A percentile compares a stretch with the other conserved stretches of the same genome.
Conservation (phyloP, 495 filamentous ascomycete species). For the Aspergillus olivimuriae region DNA sequence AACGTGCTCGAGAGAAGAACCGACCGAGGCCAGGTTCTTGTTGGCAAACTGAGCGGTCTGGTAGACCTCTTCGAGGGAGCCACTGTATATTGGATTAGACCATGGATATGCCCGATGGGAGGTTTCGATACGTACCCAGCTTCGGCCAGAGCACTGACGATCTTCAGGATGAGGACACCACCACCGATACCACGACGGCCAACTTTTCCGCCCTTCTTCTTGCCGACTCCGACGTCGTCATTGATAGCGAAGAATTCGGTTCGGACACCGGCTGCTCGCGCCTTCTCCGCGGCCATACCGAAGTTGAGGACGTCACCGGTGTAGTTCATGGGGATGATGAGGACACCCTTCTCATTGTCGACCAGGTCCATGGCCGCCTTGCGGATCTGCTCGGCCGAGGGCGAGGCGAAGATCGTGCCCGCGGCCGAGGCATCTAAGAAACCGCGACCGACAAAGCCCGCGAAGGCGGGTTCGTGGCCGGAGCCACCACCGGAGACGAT, state of each 20-base stretch:
- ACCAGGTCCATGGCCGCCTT: conserved; percentile 67
- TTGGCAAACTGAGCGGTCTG: conserved; percentile 65
- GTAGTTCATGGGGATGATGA: conserved; percentile 64
- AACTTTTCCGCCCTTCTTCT: conserved; percentile 78
- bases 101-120: conserved; percentile 15
- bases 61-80: conserved; percentile 59
- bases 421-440: conserved; percentile 82
- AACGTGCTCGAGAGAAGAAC: conserved; percentile 79
- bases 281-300: conserved; percentile 91
- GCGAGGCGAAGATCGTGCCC: conserved; percentile 89
- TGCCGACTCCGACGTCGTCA: conserved; percentile 93
- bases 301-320: conserved; percentile 87
- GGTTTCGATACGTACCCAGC: conserved; percentile 48
- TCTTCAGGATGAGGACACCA: conserved; percentile 84
- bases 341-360: conserved; percentile 61
- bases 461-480: conserved; percentile 90
- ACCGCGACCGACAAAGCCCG: conserved; percentile 62
- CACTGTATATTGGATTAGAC: conserved; percentile 15
- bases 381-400: conserved; percentile 80
- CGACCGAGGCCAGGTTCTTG: conserved; percentile 77
- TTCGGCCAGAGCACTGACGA: conserved; percentile 78
- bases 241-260: conserved; percentile 92
- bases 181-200: conserved; percentile 88
- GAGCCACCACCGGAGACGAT: conserved; percentile 86
- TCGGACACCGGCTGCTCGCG: conserved; percentile 67